Conservation (phyloP, 176 grass and related monocot species). For the Poa annua region DNA sequence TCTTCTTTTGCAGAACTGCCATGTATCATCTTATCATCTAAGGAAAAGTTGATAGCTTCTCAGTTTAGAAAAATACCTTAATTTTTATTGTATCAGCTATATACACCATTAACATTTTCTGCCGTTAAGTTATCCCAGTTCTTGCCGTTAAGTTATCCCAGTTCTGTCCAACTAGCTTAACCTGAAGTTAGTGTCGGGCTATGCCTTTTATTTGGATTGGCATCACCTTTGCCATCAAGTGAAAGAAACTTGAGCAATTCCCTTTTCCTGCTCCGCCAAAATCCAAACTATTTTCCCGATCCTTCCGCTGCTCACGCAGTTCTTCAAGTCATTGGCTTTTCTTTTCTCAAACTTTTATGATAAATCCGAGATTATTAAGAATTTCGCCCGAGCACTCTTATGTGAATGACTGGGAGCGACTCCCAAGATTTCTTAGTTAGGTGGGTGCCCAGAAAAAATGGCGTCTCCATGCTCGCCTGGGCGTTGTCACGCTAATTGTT, state of each 20-base stretch:
- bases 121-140: not conserved
- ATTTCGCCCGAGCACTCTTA: too few relatives aligned
- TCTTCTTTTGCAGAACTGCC: not conserved
- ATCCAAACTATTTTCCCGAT: not conserved
- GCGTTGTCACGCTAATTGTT: too few relatives aligned
- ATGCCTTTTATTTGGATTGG: not conserved
- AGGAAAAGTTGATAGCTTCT: not conserved
- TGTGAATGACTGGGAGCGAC: too few relatives aligned
- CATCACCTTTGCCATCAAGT: not conserved
- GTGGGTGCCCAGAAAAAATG: too few relatives aligned
- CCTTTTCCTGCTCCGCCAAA: not conserved
- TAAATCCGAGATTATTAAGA: not conserved
- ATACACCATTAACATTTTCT: not conserved
- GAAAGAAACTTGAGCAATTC: not conserved
- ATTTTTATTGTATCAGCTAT: not conserved
- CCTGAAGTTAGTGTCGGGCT: not conserved
- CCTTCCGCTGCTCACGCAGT: not conserved
- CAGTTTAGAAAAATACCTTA: not conserved
- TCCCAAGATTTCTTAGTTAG: too few relatives aligned
- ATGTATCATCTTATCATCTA: not conserved
- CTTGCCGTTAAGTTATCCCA: not conserved
- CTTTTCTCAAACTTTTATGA: not conserved
- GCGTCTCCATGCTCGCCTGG: too few relatives aligned
- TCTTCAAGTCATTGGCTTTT: not conserved
- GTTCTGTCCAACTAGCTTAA: not conserved